These are phyloP conservation scores for Citrus sp. DNA, from an alignment of 345 rosid species.

Conservation along the genomic window DNA sequence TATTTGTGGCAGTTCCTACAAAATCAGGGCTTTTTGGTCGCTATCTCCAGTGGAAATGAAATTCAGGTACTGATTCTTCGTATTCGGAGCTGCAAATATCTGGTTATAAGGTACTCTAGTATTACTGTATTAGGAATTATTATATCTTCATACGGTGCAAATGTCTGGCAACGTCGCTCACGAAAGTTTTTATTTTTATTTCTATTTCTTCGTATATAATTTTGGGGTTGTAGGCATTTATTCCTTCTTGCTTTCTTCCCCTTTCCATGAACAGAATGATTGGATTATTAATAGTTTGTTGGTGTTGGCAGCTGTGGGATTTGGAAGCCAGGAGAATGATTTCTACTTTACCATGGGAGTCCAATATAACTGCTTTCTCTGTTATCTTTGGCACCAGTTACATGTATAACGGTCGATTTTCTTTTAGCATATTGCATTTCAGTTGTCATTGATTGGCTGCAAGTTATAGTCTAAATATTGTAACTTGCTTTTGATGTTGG, in stretches of 20 bases:
- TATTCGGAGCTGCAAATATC: conserved; percentile 4
- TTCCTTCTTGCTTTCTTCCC: not conserved
- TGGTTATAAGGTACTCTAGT: conserved; percentile 11
- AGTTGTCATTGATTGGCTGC: conserved; percentile 8
- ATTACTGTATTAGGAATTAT: conserved; percentile 4
- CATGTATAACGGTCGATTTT: conserved; percentile 45
- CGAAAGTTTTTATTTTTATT: too few relatives aligned
- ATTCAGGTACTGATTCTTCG: conserved; percentile 58
- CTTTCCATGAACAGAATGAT: not conserved
- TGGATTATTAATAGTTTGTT: conserved; percentile 20
- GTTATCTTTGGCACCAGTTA: conserved; percentile 64
- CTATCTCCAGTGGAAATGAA: conserved; percentile 65
- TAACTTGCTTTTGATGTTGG: conserved; percentile 1
- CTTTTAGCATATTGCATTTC: conserved; percentile 2
- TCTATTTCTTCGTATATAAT: too few relatives aligned
- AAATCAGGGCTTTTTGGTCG: conserved; percentile 71
- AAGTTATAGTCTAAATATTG: not conserved
- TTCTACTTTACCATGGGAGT: conserved; percentile 63
- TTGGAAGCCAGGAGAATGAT: conserved; percentile 53
- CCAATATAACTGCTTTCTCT: conserved; percentile 77
- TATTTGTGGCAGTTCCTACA: conserved; percentile 57
- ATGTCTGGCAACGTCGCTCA: not conserved
- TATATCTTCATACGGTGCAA: conserved; percentile 2
- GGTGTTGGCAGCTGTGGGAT: conserved; percentile 75
- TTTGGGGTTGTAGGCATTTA: too few relatives aligned